Base-by-base conservation (phyloP, 2,329 filamentous ascomycete species). In the Cyanodermella asteris region DNA sequence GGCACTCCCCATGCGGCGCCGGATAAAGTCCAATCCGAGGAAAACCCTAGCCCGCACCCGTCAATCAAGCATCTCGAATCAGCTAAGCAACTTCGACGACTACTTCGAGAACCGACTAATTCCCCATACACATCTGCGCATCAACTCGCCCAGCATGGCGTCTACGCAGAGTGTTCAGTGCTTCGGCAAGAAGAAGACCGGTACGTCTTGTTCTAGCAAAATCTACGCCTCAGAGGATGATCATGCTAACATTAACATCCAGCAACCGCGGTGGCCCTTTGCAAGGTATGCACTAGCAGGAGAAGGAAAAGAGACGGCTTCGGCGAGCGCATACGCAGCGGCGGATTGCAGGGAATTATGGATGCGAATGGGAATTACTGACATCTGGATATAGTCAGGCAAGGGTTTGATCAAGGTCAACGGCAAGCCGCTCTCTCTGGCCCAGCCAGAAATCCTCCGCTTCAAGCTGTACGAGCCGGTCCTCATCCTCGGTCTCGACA, bases 401-500 rank as follows among this genome's bases (percentile, higher is more conserved):
- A 75, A 75, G 56, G 87, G 87, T 58, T 72, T 94, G 48, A 70
- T 97, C 62, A 91, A 90, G 69, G 87, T 93, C 61, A 97, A 94
- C 68, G 87, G 87, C 61, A 77, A 80, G 56, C 87, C 87, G 49
- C 72, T 97, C 48, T 64, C 65, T 50, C 77, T 94, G 48, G 76
- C 91, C 47, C 77, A 93, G 65, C 82, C 87, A 47, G 77, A 91
- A 64, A 73, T 91, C 59, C 70, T 97, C 50, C 76, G 87, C 58
- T 93, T 91, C 74, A 94, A 93, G 76, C 69, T 94, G 61, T 97
- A 97, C 73, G 87, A 97, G 64, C 87, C 87, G 46, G 63, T 97
- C 58, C 73, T 97, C 47, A 77, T 97, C 51, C 71, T 94, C 51
- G 87, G 87, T 44, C 70, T 90, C 49, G 87, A 97, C 64, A 94